Percentiles rank a stretch among this genome's conserved stretches.
These are phyloP conservation scores for Mycena haematopus DNA, from an alignment of 768 basidiomycete species.

Conservation along the genomic window DNA sequence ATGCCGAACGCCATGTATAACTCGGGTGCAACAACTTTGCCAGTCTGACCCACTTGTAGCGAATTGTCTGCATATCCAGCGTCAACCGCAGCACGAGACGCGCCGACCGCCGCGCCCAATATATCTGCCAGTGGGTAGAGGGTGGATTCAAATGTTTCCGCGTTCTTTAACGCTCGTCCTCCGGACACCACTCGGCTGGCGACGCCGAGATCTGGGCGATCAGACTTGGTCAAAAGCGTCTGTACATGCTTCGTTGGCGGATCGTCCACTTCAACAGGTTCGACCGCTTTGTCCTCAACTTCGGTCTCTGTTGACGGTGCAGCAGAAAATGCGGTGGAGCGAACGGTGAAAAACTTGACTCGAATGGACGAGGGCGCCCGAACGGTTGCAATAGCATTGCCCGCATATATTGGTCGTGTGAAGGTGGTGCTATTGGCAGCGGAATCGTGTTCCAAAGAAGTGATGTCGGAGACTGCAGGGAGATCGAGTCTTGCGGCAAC, in stretches of 20 bases:
- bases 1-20: constrained; percentile 97
- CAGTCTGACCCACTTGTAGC: constrained; percentile 98
- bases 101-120: constrained; percentile 94
- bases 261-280: constrained; percentile 66
- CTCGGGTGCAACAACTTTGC: constrained; percentile 97
- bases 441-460: constrained; percentile 75
- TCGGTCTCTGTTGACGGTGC: constrained; percentile 58
- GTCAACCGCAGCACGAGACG: constrained; percentile 97
- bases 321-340: constrained; percentile 88
- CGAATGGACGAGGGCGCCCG: constrained; percentile 76
- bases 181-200: constrained; percentile 93
- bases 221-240: constrained; percentile 85
- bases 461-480: constrained; percentile 91
- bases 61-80: constrained; percentile 98
- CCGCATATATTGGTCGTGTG: constrained; percentile 95
- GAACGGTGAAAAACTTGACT: constrained; percentile 94
- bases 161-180: constrained; percentile 92
- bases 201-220: constrained; percentile 89
- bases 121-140: constrained; percentile 93
- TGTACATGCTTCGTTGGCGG: constrained; percentile 68
- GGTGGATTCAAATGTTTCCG: constrained; percentile 87
- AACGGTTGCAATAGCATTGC: constrained; percentile 95
- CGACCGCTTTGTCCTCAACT: constrained; percentile 65
- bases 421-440: constrained; percentile 82
- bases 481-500: constrained; percentile 89